Conservation (phyloP, 441 rosid genomes). For the Pelargonium australe region DNA sequence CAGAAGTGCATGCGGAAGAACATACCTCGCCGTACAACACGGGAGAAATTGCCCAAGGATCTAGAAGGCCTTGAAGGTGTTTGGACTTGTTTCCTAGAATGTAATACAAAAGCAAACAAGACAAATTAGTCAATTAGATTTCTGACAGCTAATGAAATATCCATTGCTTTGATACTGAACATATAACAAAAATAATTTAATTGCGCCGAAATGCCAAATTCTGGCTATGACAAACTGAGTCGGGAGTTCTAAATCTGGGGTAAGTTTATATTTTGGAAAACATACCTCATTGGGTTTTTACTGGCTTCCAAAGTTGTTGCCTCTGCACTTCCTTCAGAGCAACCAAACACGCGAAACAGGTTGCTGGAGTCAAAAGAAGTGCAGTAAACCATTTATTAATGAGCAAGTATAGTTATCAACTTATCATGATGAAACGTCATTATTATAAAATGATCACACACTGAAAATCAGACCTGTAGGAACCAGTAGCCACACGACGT, state of each 20-base stretch:
- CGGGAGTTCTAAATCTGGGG: too few relatives aligned
- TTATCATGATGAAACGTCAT: not conserved
- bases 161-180: not conserved
- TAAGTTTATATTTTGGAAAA: not conserved
- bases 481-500: slow-evolving; percentile 79
- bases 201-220: not conserved
- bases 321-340: slow-evolving; percentile 57
- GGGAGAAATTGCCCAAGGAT: slow-evolving; percentile 75
- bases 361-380: slow-evolving; percentile 45
- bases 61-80: slow-evolving; percentile 72
- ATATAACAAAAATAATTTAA: not conserved
- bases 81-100: slow-evolving; percentile 67
- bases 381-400: not conserved
- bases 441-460: slow-evolving; percentile 10
- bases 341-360: slow-evolving; percentile 84
- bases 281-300: slow-evolving; percentile 90
- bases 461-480: slow-evolving; percentile 60
- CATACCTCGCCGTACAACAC: slow-evolving; percentile 66
- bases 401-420: slow-evolving; percentile 2
- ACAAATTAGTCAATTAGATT: not conserved
- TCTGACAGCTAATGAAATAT: too few relatives aligned
- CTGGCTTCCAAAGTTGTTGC: slow-evolving; percentile 83
- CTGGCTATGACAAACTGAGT: not conserved
- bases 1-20: not conserved
- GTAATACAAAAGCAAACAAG: slow-evolving; percentile 14